Conservation (phyloP, 2,329 filamentous ascomycete species). For the Venturia effusa region DNA sequence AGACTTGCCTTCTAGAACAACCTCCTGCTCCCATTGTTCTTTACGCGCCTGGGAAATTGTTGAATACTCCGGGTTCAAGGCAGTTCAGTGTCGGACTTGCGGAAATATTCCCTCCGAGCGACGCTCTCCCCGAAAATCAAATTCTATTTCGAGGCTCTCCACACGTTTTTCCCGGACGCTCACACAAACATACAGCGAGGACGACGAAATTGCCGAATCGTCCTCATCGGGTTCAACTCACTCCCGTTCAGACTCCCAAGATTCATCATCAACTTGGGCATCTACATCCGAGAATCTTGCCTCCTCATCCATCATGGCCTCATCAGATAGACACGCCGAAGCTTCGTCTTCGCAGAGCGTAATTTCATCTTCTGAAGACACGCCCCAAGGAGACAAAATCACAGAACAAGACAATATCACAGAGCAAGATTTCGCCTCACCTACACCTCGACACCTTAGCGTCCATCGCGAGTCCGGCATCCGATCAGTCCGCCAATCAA, state of each 20-base stretch:
- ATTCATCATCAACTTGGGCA: background rate
- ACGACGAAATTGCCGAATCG: background rate
- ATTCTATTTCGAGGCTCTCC: background rate
- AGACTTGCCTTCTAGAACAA: background rate
- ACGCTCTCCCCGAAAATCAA: background rate
- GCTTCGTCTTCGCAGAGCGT: background rate
- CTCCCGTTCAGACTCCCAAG: background rate
- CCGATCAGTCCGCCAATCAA: constrained; percentile 3
- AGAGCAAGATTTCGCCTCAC: constrained; percentile 7
- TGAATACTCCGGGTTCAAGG: background rate
- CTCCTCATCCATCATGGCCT: background rate
- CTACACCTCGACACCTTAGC: background rate
- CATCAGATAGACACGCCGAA: background rate
- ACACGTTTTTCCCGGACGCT: background rate
- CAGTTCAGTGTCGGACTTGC: constrained; percentile 4
- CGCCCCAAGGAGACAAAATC: too few species aligned
- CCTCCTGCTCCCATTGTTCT: background rate
- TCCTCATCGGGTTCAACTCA: background rate
- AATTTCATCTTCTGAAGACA: background rate
- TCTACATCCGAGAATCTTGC: background rate
- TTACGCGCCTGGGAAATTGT: background rate
- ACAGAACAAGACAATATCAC: background rate
- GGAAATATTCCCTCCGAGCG: constrained; percentile 2
- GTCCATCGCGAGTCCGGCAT: background rate
- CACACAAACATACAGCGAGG: background rate